phyloP scores from a whole-genome alignment of 441 rosid species.

The Croton laevigatus region DNA sequence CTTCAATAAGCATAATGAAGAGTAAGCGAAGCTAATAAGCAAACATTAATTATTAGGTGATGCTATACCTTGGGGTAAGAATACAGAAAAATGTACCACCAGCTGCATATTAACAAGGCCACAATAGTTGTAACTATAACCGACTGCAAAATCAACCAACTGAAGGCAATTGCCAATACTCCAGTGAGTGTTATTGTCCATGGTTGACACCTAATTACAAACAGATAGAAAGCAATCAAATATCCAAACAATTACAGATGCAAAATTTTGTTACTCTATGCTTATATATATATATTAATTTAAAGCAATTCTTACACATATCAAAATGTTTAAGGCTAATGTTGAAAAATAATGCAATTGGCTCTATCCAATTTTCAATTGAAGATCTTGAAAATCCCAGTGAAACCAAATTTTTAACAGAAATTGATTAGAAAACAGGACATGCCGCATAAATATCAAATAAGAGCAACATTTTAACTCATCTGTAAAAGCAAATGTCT shows the following conservation, averaged over 20 bases:
- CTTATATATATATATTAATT: neutral
- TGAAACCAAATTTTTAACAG: neutral
- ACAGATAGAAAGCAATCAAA: slow-evolving; percentile 11
- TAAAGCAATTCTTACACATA: neutral
- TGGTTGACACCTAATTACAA: slow-evolving; percentile 76
- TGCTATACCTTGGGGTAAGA: slow-evolving; percentile 75
- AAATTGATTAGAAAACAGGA: neutral
- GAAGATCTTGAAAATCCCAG: neutral
- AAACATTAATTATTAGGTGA: neutral
- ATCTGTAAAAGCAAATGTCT: neutral
- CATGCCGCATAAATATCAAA: neutral
- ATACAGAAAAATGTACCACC: slow-evolving; percentile 90
- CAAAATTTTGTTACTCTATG: neutral
- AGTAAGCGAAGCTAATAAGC: neutral
- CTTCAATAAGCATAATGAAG: neutral
- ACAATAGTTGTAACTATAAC: slow-evolving; percentile 44
- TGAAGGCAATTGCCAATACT: slow-evolving; percentile 42
- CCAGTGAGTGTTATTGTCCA: slow-evolving; percentile 88
- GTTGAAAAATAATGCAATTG: neutral
- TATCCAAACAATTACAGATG: slow-evolving; percentile 8
- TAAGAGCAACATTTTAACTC: neutral
- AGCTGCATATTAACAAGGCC: slow-evolving; percentile 41
- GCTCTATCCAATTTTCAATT: neutral
- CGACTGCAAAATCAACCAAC: slow-evolving; percentile 72
- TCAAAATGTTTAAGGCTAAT: neutral